Percentiles rank a stretch among this genome's conserved stretches.
These are phyloP conservation scores for Suillus alpinus DNA, from an alignment of 768 basidiomycete genomes.

Conservation along the genomic window DNA sequence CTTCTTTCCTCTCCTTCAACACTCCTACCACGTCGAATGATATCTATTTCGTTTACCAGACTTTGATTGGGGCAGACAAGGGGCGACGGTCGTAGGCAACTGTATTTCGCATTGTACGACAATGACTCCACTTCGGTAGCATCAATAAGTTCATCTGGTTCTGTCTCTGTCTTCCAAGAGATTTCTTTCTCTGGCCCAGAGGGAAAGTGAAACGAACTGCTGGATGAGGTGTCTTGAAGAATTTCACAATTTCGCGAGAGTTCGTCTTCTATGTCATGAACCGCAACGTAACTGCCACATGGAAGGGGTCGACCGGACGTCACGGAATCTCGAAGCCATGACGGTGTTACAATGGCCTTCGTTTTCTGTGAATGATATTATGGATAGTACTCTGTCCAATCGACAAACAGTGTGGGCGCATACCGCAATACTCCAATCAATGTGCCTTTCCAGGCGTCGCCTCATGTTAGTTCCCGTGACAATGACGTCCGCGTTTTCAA, in stretches of 20 bases:
- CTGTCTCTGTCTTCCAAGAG: constrained; percentile 18
- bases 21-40: constrained; percentile 55
- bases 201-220: neutral
- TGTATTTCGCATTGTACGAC: constrained; percentile 41
- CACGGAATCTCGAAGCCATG: constrained; percentile 67
- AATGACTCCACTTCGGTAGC: constrained; percentile 15
- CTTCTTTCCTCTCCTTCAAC: constrained; percentile 69
- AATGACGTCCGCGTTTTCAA: constrained; percentile 58
- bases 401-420: constrained; percentile 23
- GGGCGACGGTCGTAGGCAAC: constrained; percentile 63
- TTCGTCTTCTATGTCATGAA: constrained; percentile 48
- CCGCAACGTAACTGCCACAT: constrained; percentile 54
- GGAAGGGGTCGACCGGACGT: constrained; percentile 42
- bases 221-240: neutral
- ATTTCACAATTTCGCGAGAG: constrained; percentile 41
- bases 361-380: constrained; percentile 42
- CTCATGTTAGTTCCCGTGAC: constrained; percentile 66
- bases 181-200: neutral
- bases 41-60: constrained; percentile 54
- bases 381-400: neutral
- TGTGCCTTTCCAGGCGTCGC: constrained; percentile 66
- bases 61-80: constrained; percentile 68
- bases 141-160: constrained; percentile 18
- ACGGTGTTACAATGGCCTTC: constrained; percentile 66
- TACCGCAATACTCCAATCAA: constrained; percentile 65